Percentiles rank a stretch among this genome's conserved stretches.
Evolutionary conservation across 768 basidiomycete genomes (phyloP).

Genomic region (Strobilomyces echinocephalus): DNA sequence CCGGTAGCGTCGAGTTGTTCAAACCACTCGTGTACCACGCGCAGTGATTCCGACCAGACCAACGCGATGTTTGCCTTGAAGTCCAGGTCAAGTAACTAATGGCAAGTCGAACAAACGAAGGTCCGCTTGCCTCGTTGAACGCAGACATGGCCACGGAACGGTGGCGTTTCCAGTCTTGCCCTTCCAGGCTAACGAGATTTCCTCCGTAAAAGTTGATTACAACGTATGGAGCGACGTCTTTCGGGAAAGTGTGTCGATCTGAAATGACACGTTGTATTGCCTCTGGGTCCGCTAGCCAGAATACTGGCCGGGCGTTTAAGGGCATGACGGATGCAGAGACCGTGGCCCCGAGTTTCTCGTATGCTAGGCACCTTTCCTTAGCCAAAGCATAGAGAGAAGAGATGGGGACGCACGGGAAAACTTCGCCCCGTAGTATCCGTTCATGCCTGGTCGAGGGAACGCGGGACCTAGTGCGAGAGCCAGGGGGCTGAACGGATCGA

Average conservation of each 20-base stretch:
- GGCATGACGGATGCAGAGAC: constrained; percentile 34
- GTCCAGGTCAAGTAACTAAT: not conserved
- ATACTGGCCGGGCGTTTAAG: constrained; percentile 27
- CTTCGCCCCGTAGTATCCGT: constrained; percentile 32
- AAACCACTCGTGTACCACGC: constrained; percentile 41
- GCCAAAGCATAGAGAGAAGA: too few species aligned
- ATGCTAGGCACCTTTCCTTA: constrained; percentile 24
- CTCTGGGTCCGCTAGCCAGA: constrained; percentile 44
- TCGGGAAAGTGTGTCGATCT: constrained; percentile 31
- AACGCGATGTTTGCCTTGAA: constrained; percentile 41
- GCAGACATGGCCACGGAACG: constrained; percentile 42
- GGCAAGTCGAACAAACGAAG: not conserved
- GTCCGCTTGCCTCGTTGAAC: constrained; percentile 41
- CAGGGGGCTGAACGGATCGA: constrained; percentile 32
- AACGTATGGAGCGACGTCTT: constrained; percentile 39
- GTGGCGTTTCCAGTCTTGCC: constrained; percentile 45
- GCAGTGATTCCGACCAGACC: constrained; percentile 45
- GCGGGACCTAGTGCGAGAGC: constrained; percentile 24
- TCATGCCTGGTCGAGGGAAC: constrained; percentile 35
- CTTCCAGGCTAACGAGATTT: constrained; percentile 41
- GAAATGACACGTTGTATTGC: constrained; percentile 28
- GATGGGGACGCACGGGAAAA: constrained; percentile 32
- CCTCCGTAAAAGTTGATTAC: constrained; percentile 41
- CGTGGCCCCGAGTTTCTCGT: constrained; percentile 37
- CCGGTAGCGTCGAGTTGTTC: constrained; percentile 29